These are phyloP conservation scores for Myriosclerotinia scirpicola DNA, from an alignment of 2,329 filamentous ascomycete genomes.

Conservation along the genomic window DNA sequence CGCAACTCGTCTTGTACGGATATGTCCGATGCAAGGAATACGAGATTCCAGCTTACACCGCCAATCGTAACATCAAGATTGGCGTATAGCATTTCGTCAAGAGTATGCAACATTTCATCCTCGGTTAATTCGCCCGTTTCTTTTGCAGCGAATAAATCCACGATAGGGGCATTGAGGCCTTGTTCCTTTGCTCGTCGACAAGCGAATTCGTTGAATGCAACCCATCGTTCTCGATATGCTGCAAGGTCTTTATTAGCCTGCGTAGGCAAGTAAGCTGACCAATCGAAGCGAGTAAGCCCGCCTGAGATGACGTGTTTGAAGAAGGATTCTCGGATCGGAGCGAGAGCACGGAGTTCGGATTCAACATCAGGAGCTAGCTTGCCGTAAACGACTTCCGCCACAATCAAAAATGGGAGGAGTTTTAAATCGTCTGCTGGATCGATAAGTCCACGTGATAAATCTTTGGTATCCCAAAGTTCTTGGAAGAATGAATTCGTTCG, in stretches of 20 bases:
- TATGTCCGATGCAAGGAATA: conserved; percentile 45
- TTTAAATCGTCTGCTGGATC: conserved; percentile 34
- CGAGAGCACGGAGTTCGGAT: conserved; percentile 33
- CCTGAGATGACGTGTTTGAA: conserved; percentile 42
- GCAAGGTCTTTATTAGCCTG: conserved; percentile 36
- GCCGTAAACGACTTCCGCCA: conserved; percentile 46
- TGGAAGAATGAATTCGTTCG: conserved; percentile 25
- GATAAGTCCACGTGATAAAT: conserved; percentile 25
- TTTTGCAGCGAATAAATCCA: conserved; percentile 31
- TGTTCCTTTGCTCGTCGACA: conserved; percentile 25
- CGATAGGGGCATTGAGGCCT: conserved; percentile 2
- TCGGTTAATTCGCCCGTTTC: conserved; percentile 32
- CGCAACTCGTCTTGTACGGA: conserved; percentile 35
- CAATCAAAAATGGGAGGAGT: conserved; percentile 43
- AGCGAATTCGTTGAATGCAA: conserved; percentile 40
- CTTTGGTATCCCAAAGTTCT: conserved; percentile 12
- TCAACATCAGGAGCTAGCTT: conserved; percentile 34
- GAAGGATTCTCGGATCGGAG: conserved; percentile 39
- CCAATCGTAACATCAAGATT: conserved; percentile 50
- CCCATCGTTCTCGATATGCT: conserved; percentile 40
- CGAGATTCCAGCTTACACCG: conserved; percentile 46
- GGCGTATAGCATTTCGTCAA: conserved; percentile 50
- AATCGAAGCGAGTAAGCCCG: conserved; percentile 39
- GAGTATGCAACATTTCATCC: conserved; percentile 44
- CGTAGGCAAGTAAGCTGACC: conserved; percentile 38